Percentiles rank a stretch among this genome's conserved stretches.
Conservation (phyloP, 2,329 filamentous ascomycete species). For the Colletotrichum graminicola region DNA sequence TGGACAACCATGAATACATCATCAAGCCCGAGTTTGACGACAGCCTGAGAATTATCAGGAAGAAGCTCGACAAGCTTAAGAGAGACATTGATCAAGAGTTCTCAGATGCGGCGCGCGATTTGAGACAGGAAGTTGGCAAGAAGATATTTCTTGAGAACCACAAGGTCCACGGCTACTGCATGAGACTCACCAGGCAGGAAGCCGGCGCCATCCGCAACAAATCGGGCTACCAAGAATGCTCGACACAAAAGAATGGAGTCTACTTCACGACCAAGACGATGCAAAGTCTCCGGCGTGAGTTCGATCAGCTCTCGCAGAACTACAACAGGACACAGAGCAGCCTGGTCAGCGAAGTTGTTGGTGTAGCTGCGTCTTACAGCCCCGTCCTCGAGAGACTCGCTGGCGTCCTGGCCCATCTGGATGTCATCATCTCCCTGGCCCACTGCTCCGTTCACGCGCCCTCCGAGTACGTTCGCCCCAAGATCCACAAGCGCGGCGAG, state of each 20-base stretch:
- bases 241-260: constrained; percentile 98
- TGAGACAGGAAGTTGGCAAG: constrained; percentile 95
- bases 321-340: constrained; percentile 96
- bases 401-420: constrained; percentile 89
- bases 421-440: constrained; percentile 94
- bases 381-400: constrained; percentile 92
- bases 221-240: constrained; percentile 90
- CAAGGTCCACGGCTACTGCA: constrained; percentile 95
- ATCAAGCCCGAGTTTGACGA: constrained; percentile 99
- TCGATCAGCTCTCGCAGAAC: constrained; percentile 92
- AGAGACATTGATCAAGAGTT: constrained; percentile 89
- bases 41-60: constrained; percentile 85
- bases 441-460: constrained; percentile 95
- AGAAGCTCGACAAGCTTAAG: constrained; percentile 87
- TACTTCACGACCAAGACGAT: constrained; percentile 94
- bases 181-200: constrained; percentile 91
- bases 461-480: constrained; percentile 90
- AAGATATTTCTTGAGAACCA: constrained; percentile 98
- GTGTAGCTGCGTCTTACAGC: constrained; percentile 93
- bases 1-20: constrained; percentile 97
- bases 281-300: constrained; percentile 85
- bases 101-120: constrained; percentile 78
- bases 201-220: constrained; percentile 95
- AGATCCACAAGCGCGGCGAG: constrained; percentile 87
- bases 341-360: constrained; percentile 91